Percentiles rank a stretch among this genome's conserved stretches.
Conservation (phyloP, 2,329 filamentous ascomycete genomes). For the Penicillium sp. region DNA sequence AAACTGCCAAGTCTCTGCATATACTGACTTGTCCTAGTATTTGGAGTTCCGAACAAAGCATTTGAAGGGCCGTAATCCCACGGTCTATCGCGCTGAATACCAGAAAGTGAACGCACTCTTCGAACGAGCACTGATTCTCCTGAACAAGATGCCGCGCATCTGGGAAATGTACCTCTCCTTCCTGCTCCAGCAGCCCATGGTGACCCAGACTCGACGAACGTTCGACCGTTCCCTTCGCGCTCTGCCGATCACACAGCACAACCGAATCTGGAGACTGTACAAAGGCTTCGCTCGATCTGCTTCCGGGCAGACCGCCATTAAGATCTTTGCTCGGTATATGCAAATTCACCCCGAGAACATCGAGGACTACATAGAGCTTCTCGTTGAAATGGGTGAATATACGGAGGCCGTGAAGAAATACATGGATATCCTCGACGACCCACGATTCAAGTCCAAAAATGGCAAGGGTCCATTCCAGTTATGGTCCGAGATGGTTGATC, state of each 20-base stretch:
- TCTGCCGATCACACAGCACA: conserved; percentile 90
- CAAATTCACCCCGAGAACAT: conserved; percentile 93
- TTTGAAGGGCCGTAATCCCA: conserved; percentile 77
- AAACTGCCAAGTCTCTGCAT: conserved; percentile 1
- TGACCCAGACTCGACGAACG: conserved; percentile 79
- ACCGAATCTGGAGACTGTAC: conserved; percentile 91
- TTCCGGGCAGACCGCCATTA: conserved; percentile 83
- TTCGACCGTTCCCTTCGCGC: conserved; percentile 92
- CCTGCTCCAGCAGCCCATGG: conserved; percentile 83
- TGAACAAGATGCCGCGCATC: conserved; percentile 98
- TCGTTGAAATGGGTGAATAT: conserved; percentile 77
- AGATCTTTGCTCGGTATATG: conserved; percentile 94
- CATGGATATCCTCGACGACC: conserved; percentile 87
- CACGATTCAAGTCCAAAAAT: conserved; percentile 85
- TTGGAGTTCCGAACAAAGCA: conserved; percentile 80
- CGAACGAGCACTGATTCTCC: conserved; percentile 82
- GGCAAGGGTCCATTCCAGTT: conserved; percentile 94
- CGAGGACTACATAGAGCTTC: conserved; percentile 90
- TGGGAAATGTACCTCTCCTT: conserved; percentile 98
- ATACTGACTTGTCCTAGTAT: conserved; percentile 57
- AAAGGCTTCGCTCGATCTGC: conserved; percentile 87
- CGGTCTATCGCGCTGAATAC: conserved; percentile 74
- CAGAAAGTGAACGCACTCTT: conserved; percentile 93
- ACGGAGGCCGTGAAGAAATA: conserved; percentile 90
- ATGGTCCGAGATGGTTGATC: conserved; percentile 96